Percentiles rank a stretch among this genome's conserved stretches.
Conservation (phyloP, 345 rosid species). For the Camelina laxa region DNA sequence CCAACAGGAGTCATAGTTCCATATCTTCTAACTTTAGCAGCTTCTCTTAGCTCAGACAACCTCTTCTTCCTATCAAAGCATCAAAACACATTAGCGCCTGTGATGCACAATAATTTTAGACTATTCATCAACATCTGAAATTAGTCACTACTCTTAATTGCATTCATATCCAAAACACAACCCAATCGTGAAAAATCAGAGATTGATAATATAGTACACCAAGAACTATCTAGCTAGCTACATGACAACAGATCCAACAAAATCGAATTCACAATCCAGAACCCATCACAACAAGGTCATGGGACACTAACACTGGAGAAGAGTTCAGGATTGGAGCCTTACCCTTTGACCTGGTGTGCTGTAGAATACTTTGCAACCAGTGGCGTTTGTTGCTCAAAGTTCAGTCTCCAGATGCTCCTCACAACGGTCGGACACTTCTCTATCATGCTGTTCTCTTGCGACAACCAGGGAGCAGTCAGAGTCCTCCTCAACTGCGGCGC, state of each 20-base stretch:
- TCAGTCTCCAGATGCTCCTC: conserved; percentile 52
- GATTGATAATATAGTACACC: neutral
- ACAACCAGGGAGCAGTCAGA: conserved; percentile 68
- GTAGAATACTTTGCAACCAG: conserved; percentile 88
- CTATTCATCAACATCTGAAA: neutral
- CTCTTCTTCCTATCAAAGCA: conserved; percentile 81
- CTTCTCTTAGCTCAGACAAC: conserved; percentile 80
- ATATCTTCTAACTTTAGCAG: conserved; percentile 60
- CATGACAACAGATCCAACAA: conserved; percentile 33
- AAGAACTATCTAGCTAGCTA: conserved; percentile 14
- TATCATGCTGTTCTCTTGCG: conserved; percentile 94
- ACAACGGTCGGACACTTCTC: conserved; percentile 82
- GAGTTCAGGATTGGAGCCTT: conserved; percentile 97
- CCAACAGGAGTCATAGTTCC: conserved; percentile 87
- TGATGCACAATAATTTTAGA: conserved; percentile 19
- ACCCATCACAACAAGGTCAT: conserved; percentile 63
- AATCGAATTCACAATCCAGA: conserved; percentile 11
- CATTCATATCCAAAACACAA: conserved; percentile 20
- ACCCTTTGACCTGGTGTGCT: conserved; percentile 85
- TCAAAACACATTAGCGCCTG: conserved; percentile 2
- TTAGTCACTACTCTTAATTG: neutral
- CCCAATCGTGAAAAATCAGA: conserved; percentile 12
- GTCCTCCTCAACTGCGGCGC: conserved; percentile 73
- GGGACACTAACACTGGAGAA: conserved; percentile 89
- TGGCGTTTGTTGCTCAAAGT: conserved; percentile 68